Evolutionary conservation across 768 basidiomycete species (phyloP).

Genomic region (Macrolepiota fuliginosa): DNA sequence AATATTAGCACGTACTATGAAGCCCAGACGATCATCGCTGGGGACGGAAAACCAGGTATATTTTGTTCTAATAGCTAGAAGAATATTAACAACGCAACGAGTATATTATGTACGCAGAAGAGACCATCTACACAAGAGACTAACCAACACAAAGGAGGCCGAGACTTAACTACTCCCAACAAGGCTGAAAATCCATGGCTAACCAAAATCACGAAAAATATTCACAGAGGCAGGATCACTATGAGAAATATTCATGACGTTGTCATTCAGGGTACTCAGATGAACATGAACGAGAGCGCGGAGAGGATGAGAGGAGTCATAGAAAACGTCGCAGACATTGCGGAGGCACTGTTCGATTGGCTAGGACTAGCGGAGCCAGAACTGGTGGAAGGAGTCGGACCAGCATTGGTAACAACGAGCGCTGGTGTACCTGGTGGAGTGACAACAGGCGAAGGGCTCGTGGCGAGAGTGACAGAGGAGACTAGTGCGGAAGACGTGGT

Average conservation of each 20-base stretch:
- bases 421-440: conserved; percentile 6
- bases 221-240: background rate
- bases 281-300: background rate
- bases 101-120: background rate
- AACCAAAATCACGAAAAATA: background rate
- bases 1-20: background rate
- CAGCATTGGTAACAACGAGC: background rate
- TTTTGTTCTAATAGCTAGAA: background rate
- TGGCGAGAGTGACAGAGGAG: background rate
- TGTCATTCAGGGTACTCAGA: background rate
- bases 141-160: background rate
- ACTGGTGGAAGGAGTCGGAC: background rate
- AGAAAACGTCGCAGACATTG: conserved; percentile 1
- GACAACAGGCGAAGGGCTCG: background rate
- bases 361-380: conserved; percentile 6
- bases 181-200: background rate
- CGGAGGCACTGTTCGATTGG: conserved; percentile 8
- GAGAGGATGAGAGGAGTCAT: conserved; percentile 5
- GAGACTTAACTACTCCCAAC: background rate
- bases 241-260: background rate
- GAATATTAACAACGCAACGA: background rate
- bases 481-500: background rate
- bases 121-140: background rate
- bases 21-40: background rate
- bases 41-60: background rate